A percentile compares a stretch with the other conserved stretches of the same genome.
Evolutionary conservation across 2,329 filamentous ascomycete species (phyloP).

Genomic region (Fusarium liriodendri): DNA sequence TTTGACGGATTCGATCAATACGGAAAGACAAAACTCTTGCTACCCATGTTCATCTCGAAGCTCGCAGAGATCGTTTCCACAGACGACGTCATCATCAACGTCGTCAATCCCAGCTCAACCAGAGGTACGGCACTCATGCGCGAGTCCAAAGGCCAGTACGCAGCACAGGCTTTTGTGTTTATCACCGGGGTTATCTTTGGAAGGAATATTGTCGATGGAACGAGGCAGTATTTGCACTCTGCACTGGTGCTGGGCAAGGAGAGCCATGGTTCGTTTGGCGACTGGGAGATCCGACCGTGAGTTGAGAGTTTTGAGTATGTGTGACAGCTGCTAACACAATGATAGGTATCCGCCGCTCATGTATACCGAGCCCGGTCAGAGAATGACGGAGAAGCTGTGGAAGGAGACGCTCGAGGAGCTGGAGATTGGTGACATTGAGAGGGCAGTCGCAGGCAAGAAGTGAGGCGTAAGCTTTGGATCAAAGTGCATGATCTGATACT

Average conservation of each 20-base stretch:
- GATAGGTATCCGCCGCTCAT: conserved; percentile 5
- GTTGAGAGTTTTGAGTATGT: neutral
- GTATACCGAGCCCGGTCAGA: neutral
- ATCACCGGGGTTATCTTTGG: neutral
- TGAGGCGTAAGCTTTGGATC: neutral
- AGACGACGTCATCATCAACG: conserved; percentile 1
- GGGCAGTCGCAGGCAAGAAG: neutral
- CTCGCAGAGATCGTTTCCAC: neutral
- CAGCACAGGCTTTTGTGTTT: neutral
- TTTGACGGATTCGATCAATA: conserved; percentile 6
- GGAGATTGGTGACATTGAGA: conserved; percentile 2
- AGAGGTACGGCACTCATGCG: neutral
- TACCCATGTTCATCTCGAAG: conserved; percentile 7
- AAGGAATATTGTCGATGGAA: neutral
- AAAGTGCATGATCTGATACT: neutral
- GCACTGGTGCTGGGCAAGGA: conserved; percentile 12
- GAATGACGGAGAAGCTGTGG: conserved; percentile 9
- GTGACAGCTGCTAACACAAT: neutral
- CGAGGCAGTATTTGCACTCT: conserved; percentile 1
- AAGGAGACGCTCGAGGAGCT: neutral
- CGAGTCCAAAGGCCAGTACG: neutral
- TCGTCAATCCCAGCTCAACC: neutral
- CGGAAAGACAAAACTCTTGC: neutral
- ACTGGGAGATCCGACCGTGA: conserved; percentile 9
- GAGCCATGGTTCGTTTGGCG: conserved; percentile 8